Evolutionary conservation across 2,329 filamentous ascomycete genomes (phyloP).

Genomic region (Aspergillus sp.): DNA sequence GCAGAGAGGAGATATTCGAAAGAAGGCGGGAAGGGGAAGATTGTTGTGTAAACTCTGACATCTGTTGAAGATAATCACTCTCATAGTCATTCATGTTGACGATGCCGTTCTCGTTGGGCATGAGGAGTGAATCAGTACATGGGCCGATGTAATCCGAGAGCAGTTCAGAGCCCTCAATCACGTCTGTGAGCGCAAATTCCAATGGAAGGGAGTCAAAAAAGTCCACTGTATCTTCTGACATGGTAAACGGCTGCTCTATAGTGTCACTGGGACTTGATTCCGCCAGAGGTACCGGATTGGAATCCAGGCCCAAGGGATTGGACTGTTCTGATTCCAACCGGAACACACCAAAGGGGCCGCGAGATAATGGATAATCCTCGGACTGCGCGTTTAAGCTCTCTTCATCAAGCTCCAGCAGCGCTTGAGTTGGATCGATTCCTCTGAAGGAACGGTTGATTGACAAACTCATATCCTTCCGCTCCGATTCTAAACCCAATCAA

Average conservation of each 20-base stretch:
- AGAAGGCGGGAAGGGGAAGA: too few relatives aligned
- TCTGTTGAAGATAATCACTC: not conserved
- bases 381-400: not conserved
- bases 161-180: not conserved
- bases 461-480: slow-evolving; percentile 15
- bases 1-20: not conserved
- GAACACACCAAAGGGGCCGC: not conserved
- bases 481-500: not conserved
- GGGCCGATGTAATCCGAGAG: not conserved
- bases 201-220: not conserved
- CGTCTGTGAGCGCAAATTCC: not conserved
- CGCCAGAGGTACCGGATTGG: not conserved
- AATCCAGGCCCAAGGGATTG: not conserved
- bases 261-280: not conserved
- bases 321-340: not conserved
- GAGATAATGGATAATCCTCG: not conserved
- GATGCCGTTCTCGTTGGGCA: not conserved
- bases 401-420: not conserved
- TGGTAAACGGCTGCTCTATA: not conserved
- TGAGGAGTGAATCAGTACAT: not conserved
- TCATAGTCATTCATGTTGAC: not conserved
- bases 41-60: not conserved
- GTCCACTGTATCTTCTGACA: not conserved
- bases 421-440: not conserved
- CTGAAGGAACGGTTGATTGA: not conserved